Evolutionary conservation across 768 basidiomycete species (phyloP).

Genomic region (Clitopilus hobsonii): DNA sequence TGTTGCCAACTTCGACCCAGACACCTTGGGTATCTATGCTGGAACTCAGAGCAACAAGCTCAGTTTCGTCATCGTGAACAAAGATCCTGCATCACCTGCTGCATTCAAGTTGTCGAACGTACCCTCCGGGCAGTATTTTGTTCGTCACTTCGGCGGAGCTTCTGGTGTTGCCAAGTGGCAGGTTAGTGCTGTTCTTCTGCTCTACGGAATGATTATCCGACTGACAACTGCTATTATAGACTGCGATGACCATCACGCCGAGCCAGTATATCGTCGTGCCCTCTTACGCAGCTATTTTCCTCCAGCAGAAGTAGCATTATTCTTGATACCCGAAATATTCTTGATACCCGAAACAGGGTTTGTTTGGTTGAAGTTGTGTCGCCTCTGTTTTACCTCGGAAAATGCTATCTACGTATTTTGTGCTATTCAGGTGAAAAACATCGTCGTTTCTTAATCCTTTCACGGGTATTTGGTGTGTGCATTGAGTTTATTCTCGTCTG

Average conservation of each 20-base stretch:
- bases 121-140: slow-evolving; percentile 43
- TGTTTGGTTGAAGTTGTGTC: too few species aligned
- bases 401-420: too few species aligned
- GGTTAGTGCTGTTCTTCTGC: slow-evolving; percentile 22
- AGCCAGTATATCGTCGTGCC: slow-evolving; percentile 29
- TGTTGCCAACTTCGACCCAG: slow-evolving; percentile 31
- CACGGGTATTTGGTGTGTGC: too few species aligned
- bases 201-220: neutral
- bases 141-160: slow-evolving; percentile 51
- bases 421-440: too few species aligned
- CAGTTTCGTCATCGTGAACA: slow-evolving; percentile 47
- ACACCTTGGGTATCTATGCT: slow-evolving; percentile 43
- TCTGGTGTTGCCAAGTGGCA: slow-evolving; percentile 56
- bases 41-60: slow-evolving; percentile 33
- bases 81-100: slow-evolving; percentile 36
- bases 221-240: slow-evolving; percentile 12
- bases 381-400: too few species aligned
- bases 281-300: slow-evolving; percentile 24
- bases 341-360: too few species aligned
- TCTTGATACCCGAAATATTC: too few species aligned
- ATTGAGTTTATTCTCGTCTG: too few species aligned
- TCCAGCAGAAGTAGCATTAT: slow-evolving; percentile 15
- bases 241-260: slow-evolving; percentile 25
- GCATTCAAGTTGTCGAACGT: slow-evolving; percentile 37
- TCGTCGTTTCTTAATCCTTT: too few species aligned